A percentile compares a stretch with the other conserved stretches of the same genome.
phyloP scores from a whole-genome alignment of 2,329 filamentous ascomycete genomes.

The Penicillium hordei region DNA sequence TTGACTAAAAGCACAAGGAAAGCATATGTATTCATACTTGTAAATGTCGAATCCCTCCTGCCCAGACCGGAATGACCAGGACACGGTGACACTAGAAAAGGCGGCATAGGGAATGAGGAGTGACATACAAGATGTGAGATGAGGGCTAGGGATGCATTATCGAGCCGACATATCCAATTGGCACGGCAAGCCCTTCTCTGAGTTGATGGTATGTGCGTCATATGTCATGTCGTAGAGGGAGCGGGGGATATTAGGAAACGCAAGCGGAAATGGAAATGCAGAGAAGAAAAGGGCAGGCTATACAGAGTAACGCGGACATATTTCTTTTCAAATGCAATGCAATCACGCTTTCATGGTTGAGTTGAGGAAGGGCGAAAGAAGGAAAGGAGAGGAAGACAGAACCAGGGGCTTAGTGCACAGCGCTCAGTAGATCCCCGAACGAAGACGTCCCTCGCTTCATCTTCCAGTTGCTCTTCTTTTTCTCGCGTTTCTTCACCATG shows the following conservation, averaged over 20 bases:
- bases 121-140: slow-evolving; percentile 1
- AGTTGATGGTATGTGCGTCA: slow-evolving; percentile 22
- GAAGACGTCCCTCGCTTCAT: slow-evolving; percentile 41
- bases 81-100: not conserved
- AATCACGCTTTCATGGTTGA: slow-evolving; percentile 7
- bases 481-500: slow-evolving; percentile 51
- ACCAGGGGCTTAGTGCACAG: slow-evolving; percentile 31
- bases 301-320: slow-evolving; percentile 12
- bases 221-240: slow-evolving; percentile 14
- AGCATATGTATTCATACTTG: slow-evolving; percentile 21
- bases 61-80: not conserved
- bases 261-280: not conserved
- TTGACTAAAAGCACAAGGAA: slow-evolving; percentile 4
- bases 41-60: slow-evolving; percentile 1
- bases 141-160: not conserved
- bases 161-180: not conserved
- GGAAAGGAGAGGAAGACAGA: slow-evolving; percentile 7
- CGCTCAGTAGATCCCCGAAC: slow-evolving; percentile 41
- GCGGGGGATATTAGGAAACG: not conserved
- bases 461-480: slow-evolving; percentile 51
- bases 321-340: slow-evolving; percentile 6
- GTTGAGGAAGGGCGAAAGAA: not conserved
- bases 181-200: slow-evolving; percentile 1
- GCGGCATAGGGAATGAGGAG: not conserved
- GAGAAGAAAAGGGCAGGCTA: slow-evolving; percentile 14